Conservation (phyloP, 78 protist genomes). For the Speleostelium caveatum region DNA sequence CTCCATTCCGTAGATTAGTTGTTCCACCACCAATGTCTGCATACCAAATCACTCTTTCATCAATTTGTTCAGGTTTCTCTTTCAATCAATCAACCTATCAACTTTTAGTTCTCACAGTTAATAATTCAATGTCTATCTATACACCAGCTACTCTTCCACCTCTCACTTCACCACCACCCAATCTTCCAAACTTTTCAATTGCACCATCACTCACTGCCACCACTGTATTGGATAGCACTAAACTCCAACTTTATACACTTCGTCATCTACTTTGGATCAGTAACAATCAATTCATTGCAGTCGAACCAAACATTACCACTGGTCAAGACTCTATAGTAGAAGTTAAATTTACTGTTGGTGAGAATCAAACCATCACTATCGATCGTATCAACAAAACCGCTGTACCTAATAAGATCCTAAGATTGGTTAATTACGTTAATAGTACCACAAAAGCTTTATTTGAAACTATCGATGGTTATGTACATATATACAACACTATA, state of each 20-base stretch:
- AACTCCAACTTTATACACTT: neutral
- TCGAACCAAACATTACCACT: constrained; percentile 10
- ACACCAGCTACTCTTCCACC: constrained; percentile 56
- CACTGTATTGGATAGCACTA: neutral
- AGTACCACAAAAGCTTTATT: neutral
- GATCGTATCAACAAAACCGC: neutral
- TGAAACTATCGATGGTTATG: constrained; percentile 59
- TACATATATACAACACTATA: constrained; percentile 13
- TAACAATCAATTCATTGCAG: constrained; percentile 14
- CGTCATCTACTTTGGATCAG: constrained; percentile 54
- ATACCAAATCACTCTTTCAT: neutral
- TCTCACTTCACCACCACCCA: neutral
- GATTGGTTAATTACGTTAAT: neutral
- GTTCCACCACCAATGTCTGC: constrained; percentile 88
- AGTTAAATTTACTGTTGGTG: neutral
- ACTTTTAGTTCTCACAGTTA: neutral
- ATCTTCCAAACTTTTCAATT: constrained; percentile 23
- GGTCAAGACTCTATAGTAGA: constrained; percentile 6
- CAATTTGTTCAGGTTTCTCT: constrained; percentile 24
- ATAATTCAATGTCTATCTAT: constrained; percentile 15
- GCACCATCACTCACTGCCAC: constrained; percentile 6
- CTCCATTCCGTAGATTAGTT: constrained; percentile 70
- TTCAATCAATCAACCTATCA: constrained; percentile 12
- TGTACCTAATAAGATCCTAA: neutral
- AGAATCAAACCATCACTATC: neutral